Conservation (phyloP, 2,329 filamentous ascomycete species). For the Colletotrichum cordylinicola region DNA sequence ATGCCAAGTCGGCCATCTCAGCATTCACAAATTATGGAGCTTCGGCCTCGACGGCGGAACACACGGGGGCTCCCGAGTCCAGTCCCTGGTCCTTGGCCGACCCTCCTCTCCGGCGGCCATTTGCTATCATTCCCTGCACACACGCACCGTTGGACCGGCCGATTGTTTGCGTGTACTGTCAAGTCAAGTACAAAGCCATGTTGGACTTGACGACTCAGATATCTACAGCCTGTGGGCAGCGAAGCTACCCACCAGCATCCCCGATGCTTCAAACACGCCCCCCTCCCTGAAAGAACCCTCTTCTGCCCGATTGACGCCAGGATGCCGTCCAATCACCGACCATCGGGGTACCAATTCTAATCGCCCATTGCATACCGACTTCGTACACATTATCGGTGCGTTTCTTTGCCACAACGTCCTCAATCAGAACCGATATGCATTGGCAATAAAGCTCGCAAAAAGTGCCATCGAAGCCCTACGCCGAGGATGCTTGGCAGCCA, state of each 20-base stretch:
- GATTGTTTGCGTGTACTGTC: background rate
- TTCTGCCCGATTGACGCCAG: background rate
- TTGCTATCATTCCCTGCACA: background rate
- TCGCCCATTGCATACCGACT: background rate
- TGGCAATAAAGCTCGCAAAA: background rate
- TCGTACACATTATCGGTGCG: background rate
- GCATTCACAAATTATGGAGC: background rate
- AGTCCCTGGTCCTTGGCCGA: slow-evolving; percentile 6
- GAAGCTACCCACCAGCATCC: background rate
- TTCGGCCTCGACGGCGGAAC: slow-evolving; percentile 9
- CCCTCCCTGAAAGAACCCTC: background rate
- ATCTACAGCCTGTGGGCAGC: background rate
- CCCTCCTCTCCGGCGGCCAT: background rate
- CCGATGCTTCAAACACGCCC: background rate
- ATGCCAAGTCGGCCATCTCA: background rate
- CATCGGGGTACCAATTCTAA: background rate
- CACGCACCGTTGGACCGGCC: background rate
- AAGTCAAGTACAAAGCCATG: background rate
- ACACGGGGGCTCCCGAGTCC: slow-evolving; percentile 3
- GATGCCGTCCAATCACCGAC: background rate
- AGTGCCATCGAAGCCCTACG: background rate
- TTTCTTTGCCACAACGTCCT: slow-evolving; percentile 3
- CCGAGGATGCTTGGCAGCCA: background rate
- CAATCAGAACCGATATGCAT: background rate
- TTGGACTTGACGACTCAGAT: background rate